Base-by-base conservation (phyloP, 192 early-diverging fungal species). In the Dimargaris cristalligena region DNA sequence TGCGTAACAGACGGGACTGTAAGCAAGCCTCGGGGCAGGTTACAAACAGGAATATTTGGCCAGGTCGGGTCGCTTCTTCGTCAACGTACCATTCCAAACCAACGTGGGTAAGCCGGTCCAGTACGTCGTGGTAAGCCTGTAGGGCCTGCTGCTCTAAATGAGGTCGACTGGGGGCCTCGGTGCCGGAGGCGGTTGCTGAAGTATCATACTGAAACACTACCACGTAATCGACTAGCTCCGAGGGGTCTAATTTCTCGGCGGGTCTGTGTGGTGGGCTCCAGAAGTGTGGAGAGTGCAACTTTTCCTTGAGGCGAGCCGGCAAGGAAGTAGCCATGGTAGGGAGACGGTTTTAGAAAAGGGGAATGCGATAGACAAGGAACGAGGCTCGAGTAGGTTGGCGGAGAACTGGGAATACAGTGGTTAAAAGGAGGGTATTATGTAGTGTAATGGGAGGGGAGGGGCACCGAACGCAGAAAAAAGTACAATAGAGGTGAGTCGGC, bases 41-140 rank as follows among this genome's bases (percentile, higher is more conserved):
- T 9, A 89, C 75, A 62, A 89, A 79, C 45, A 89, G 49, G 30
- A 86, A 74, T 29, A 89, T 55, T 44, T 65, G 67, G 29, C 70
- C 74, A 0, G 52, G 54, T 13, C 0, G 30, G 29, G 31, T 56
- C 2, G 54, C 34, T 13, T 56, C 54, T 14, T 31, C 34, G 23
- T 28, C 9, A 14, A 33, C 31, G 32, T 33, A 56, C 54, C 54
- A 56, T 13, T 56, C 32, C 1, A 56, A 33, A 1, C 54, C 54
- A 9, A 23, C 30, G 16, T 33, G 11, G 54, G 16, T 10, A 16
- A 56, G 34, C 11, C 54, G 54, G 18, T 18, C 29, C 13, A 33
- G 31, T 13, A 56, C 54, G 2, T 56, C 54, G 16, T 56, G 54
- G 14, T 56, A 56, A 2, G 54, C 54, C 54, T 11, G 31, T 2